Evolutionary conservation across 441 rosid genomes (phyloP).

Genomic region (Macaranga tanarius): DNA sequence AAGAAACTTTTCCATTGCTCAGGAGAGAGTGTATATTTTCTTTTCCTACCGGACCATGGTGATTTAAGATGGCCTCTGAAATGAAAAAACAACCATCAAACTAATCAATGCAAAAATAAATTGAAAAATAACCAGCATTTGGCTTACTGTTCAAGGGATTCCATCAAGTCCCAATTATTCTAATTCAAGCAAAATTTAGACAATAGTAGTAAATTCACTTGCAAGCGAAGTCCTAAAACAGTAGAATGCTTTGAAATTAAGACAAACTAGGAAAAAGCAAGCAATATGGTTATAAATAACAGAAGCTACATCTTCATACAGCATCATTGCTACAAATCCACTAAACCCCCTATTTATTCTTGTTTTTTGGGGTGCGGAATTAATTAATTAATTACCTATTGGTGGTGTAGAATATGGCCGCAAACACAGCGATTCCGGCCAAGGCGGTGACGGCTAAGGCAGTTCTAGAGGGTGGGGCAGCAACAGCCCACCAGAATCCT

Average conservation of each 20-base stretch:
- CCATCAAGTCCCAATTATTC: no score
- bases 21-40: constrained; percentile 63
- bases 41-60: constrained; percentile 89
- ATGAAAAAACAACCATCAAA: constrained; percentile 6
- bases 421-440: constrained; percentile 38
- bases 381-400: constrained; percentile 33
- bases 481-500: constrained; percentile 43
- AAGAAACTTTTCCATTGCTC: constrained; percentile 79
- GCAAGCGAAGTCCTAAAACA: background rate
- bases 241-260: background rate
- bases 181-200: no score
- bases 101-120: background rate
- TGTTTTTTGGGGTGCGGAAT: background rate
- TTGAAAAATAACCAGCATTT: background rate
- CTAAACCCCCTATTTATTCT: background rate
- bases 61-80: constrained; percentile 68
- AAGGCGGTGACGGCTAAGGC: constrained; percentile 41
- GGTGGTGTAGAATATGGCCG: constrained; percentile 37
- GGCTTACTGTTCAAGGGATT: no score
- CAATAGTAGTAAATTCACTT: no score
- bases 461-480: constrained; percentile 23
- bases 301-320: background rate
- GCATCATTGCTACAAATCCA: background rate
- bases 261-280: background rate
- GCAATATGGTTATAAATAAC: background rate